Percentiles rank a stretch among this genome's conserved stretches.
Evolutionary conservation across 345 rosid species (phyloP).

Genomic region (Moricandia arvensis): DNA sequence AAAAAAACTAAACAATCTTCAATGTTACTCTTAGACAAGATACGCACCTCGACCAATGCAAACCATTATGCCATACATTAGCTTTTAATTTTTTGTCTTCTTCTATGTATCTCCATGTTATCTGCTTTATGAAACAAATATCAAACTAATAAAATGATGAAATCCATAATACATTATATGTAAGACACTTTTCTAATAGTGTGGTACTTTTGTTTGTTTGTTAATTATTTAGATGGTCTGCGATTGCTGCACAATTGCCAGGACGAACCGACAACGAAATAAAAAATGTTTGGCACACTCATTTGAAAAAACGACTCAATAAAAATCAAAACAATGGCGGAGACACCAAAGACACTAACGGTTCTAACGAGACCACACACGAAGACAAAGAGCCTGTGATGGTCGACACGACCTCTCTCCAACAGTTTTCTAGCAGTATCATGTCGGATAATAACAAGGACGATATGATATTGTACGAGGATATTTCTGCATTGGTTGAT

Average conservation of each 20-base stretch:
- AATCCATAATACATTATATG: not conserved
- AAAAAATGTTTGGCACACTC: constrained; percentile 84
- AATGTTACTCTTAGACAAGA: constrained; percentile 7
- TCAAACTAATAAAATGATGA: constrained; percentile 25
- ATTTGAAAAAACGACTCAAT: constrained; percentile 61
- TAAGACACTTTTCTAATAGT: not conserved
- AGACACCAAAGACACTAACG: constrained; percentile 28
- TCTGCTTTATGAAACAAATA: not conserved
- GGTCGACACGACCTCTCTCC: constrained; percentile 35
- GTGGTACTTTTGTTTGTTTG: constrained; percentile 15
- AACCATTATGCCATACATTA: constrained; percentile 25
- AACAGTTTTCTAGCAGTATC: constrained; percentile 7
- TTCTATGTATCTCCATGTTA: constrained; percentile 30
- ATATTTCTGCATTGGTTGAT: constrained; percentile 39
- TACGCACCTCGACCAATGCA: constrained; percentile 26
- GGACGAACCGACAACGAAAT: constrained; percentile 89
- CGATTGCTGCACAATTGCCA: constrained; percentile 74
- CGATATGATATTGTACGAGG: constrained; percentile 20
- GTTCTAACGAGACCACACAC: not conserved
- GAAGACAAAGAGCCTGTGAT: constrained; percentile 11
- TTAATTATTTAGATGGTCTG: constrained; percentile 64
- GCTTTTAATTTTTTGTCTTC: constrained; percentile 22
- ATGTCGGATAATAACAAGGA: constrained; percentile 5
- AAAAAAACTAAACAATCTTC: not conserved
- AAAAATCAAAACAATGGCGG: constrained; percentile 37